A percentile compares a stretch with the other conserved stretches of the same genome.
phyloP scores from a whole-genome alignment of 1,284 basidiomycete species.

The Porphyrellus sp. region DNA sequence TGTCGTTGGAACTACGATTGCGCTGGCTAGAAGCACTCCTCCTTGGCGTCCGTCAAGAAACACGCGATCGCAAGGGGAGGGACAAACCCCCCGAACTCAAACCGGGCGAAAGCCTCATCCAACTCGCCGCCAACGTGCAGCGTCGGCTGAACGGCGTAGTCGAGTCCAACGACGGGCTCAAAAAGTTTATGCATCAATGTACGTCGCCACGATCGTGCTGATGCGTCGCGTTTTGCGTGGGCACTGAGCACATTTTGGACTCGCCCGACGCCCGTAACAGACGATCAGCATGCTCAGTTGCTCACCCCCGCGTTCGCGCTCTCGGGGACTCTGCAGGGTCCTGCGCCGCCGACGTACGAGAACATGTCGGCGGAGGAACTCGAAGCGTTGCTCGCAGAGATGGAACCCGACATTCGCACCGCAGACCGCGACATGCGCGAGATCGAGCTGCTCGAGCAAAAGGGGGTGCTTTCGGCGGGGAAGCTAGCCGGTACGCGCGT shows the following conservation, averaged over 20 bases:
- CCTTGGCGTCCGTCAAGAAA: constrained; percentile 56
- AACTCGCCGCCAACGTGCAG: constrained; percentile 60
- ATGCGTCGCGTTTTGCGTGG: not conserved
- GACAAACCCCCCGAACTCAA: constrained; percentile 36
- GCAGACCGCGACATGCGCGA: constrained; percentile 77
- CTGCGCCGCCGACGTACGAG: constrained; percentile 51
- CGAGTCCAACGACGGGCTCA: constrained; percentile 64
- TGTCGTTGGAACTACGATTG: constrained; percentile 69
- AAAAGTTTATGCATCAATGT: constrained; percentile 73
- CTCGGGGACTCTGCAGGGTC: constrained; percentile 51
- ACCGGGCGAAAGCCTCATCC: constrained; percentile 52
- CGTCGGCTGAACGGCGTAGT: constrained; percentile 52
- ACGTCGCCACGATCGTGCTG: constrained; percentile 35
- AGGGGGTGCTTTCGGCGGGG: constrained; percentile 67
- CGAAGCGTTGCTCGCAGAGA: constrained; percentile 66
- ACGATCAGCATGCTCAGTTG: constrained; percentile 69
- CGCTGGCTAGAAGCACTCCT: constrained; percentile 75
- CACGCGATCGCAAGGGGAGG: constrained; percentile 30
- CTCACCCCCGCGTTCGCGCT: constrained; percentile 72
- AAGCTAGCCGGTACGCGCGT: constrained; percentile 55
- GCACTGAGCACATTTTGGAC: too few relatives aligned
- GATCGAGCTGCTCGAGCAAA: constrained; percentile 64
- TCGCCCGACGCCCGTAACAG: too few relatives aligned
- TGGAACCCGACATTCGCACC: constrained; percentile 75
- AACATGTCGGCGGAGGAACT: constrained; percentile 64